These are phyloP conservation scores for Pachysandra terminalis DNA, from an alignment of 164 flowering plant genomes.

Conservation along the genomic window DNA sequence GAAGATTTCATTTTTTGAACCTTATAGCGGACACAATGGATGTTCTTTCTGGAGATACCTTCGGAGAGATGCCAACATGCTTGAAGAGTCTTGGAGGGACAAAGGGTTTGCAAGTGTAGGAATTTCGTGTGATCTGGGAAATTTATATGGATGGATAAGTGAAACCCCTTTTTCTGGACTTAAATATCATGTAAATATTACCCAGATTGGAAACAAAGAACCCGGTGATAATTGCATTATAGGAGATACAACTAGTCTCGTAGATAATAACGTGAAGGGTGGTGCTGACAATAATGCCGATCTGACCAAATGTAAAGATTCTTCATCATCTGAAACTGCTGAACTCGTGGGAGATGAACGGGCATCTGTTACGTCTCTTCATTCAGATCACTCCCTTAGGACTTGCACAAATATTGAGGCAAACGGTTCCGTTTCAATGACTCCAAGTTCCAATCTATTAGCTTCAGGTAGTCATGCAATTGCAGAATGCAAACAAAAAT, in stretches of 20 bases:
- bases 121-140: slow-evolving; percentile 30
- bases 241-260: slow-evolving; percentile 6
- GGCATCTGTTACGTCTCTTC: slow-evolving; percentile 20
- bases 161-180: slow-evolving; percentile 18
- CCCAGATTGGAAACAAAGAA: slow-evolving; percentile 21
- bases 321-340: slow-evolving; percentile 7
- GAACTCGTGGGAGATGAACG: slow-evolving; percentile 1
- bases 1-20: slow-evolving; percentile 28
- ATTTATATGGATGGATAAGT: slow-evolving; percentile 49
- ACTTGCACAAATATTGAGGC: slow-evolving; percentile 13
- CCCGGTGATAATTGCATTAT: slow-evolving; percentile 17
- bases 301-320: slow-evolving; percentile 12
- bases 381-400: slow-evolving; percentile 29
- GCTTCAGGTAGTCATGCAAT: slow-evolving; percentile 16
- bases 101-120: slow-evolving; percentile 27
- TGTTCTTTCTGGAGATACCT: slow-evolving; percentile 25
- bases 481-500: slow-evolving; percentile 15
- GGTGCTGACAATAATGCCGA: slow-evolving; percentile 10
- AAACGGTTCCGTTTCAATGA: slow-evolving; percentile 13
- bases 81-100: slow-evolving; percentile 20
- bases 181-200: slow-evolving; percentile 14
- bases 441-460: slow-evolving; percentile 24
- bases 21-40: slow-evolving; percentile 10
- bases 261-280: slow-evolving; percentile 1
- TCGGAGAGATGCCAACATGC: slow-evolving; percentile 8